Evolutionary conservation across 2,329 filamentous ascomycete species (phyloP).

Genomic region (Ophiosphaerella narmari): DNA sequence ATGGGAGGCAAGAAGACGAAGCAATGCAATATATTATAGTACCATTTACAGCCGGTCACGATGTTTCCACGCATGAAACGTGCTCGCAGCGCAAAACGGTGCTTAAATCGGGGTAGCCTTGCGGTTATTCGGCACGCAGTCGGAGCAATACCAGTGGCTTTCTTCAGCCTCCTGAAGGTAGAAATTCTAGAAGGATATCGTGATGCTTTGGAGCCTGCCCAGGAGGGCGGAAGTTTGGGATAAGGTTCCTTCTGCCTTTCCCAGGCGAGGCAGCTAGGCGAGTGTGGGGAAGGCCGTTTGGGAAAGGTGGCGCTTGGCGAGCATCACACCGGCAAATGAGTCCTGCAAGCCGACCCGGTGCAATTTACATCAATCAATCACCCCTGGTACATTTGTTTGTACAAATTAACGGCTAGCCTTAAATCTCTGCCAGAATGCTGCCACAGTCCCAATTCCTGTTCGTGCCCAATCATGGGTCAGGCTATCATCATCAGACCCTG

Average conservation of each 20-base stretch:
- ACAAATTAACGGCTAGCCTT: constrained; percentile 36
- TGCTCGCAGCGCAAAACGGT: constrained; percentile 19
- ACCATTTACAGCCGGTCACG: constrained; percentile 22
- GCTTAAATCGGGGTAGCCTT: constrained; percentile 25
- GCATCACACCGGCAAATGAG: constrained; percentile 28
- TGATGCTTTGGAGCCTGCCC: constrained; percentile 17
- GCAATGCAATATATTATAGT: constrained; percentile 45
- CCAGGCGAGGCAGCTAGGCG: constrained; percentile 21
- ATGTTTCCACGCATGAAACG: constrained; percentile 28
- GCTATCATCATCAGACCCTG: constrained; percentile 34
- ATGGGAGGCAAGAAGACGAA: constrained; percentile 11
- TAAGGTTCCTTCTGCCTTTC: constrained; percentile 15
- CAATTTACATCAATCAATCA: constrained; percentile 46
- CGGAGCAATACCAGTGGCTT: constrained; percentile 8
- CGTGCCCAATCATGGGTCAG: constrained; percentile 27
- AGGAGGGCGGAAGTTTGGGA: constrained; percentile 19
- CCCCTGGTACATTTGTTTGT: constrained; percentile 27
- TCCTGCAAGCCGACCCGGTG: constrained; percentile 38
- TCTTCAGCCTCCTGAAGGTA: constrained; percentile 4
- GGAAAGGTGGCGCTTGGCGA: constrained; percentile 17
- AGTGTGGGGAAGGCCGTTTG: constrained; percentile 26
- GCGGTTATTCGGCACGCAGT: constrained; percentile 17
- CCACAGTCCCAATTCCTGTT: constrained; percentile 12
- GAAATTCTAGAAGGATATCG: constrained; percentile 27
- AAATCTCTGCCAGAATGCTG: constrained; percentile 27